Evolutionary conservation across 768 basidiomycete genomes (phyloP).

Genomic region (Mycena maculata): DNA sequence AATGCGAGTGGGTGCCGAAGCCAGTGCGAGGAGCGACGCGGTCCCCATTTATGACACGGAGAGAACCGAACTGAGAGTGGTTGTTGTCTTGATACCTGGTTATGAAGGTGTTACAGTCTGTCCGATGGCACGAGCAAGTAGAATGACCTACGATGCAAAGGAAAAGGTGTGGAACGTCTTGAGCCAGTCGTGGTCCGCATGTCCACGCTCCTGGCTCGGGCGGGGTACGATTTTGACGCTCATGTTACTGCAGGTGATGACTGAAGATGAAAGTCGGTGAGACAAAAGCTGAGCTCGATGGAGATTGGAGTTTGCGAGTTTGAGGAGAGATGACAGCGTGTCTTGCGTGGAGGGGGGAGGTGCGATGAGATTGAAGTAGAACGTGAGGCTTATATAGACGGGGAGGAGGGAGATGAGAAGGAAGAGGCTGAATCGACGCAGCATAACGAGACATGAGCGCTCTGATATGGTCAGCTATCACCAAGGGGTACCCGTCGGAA

Average conservation of each 20-base stretch:
- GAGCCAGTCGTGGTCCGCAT: constrained; percentile 85
- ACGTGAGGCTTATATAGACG: constrained; percentile 54
- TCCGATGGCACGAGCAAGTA: background rate
- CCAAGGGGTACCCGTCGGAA: too few relatives aligned
- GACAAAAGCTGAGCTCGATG: constrained; percentile 37
- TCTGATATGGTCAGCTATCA: constrained; percentile 11
- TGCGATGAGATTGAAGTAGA: constrained; percentile 49
- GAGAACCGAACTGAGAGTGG: constrained; percentile 63
- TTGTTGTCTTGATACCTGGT: background rate
- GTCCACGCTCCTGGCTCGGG: constrained; percentile 69
- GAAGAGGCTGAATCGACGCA: constrained; percentile 44
- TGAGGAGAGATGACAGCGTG: constrained; percentile 52
- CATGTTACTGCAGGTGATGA: background rate
- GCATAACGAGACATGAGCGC: constrained; percentile 46
- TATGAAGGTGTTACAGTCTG: too few relatives aligned
- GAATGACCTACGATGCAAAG: constrained; percentile 1
- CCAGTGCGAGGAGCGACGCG: constrained; percentile 81
- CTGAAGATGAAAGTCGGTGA: constrained; percentile 42
- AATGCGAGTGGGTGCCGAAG: constrained; percentile 87
- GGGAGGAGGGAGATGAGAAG: constrained; percentile 54
- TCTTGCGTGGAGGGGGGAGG: constrained; percentile 40
- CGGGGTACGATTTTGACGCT: constrained; percentile 58
- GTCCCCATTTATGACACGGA: constrained; percentile 94
- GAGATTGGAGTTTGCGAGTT: constrained; percentile 46
- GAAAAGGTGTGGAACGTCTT: constrained; percentile 74